Evolutionary conservation across 75 land plant genomes (phyloP).

Genomic region (Sequoiadendron giganteum): DNA sequence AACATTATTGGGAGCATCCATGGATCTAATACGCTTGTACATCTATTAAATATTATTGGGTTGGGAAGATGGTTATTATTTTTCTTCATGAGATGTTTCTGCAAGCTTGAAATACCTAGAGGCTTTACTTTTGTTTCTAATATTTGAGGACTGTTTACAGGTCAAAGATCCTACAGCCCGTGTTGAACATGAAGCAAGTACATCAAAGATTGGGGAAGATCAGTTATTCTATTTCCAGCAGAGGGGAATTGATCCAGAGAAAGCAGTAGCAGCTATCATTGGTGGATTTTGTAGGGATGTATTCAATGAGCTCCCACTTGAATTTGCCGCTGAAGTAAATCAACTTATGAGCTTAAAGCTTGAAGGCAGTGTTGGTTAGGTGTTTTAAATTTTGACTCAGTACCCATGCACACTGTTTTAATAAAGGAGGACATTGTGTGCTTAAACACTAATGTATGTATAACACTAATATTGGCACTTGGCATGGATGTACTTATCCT

Average conservation of each 20-base stretch:
- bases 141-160: constrained; percentile 31
- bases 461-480: neutral
- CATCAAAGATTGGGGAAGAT: constrained; percentile 98
- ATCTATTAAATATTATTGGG: neutral
- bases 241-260: constrained; percentile 95
- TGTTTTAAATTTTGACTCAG: neutral
- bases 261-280: constrained; percentile 95
- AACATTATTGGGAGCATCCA: neutral
- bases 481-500: neutral
- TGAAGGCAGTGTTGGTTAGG: constrained; percentile 93
- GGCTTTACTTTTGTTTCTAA: neutral
- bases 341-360: constrained; percentile 98
- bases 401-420: neutral
- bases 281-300: constrained; percentile 97
- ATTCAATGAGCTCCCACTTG: constrained; percentile 91
- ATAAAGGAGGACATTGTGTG: neutral
- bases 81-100: neutral
- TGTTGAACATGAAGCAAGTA: constrained; percentile 97
- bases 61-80: neutral
- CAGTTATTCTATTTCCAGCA: constrained; percentile 99
- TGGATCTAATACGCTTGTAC: neutral
- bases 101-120: neutral
- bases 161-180: constrained; percentile 83
- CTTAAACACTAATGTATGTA: neutral
- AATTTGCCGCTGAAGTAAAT: constrained; percentile 96